Percentiles rank a stretch among this genome's conserved stretches.
Evolutionary conservation across 805 yeast genomes (phyloP).

Genomic region (Saccharomycopsis fodiens): DNA sequence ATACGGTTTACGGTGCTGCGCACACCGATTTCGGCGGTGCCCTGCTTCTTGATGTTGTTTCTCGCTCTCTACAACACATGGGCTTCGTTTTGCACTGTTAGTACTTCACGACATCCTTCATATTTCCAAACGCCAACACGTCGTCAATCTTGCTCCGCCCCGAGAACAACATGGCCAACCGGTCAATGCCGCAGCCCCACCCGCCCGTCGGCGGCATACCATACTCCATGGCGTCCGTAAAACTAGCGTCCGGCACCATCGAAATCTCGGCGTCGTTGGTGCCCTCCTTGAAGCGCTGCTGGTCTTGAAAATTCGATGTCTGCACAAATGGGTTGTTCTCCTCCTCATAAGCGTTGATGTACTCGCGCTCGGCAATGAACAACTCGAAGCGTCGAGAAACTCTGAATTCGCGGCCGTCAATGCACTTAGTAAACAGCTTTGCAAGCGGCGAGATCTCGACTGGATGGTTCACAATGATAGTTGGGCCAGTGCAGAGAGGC

Average conservation of each 20-base stretch:
- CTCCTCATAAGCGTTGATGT: conserved; percentile 91
- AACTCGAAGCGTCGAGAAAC: conserved; percentile 75
- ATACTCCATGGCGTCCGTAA: conserved; percentile 73
- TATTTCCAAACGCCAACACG: conserved; percentile 67
- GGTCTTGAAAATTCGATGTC: conserved; percentile 50
- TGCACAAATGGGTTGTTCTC: conserved; percentile 84
- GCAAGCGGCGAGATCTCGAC: conserved; percentile 81
- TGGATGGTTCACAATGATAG: conserved; percentile 79
- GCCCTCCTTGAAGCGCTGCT: conserved; percentile 40
- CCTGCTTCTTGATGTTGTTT: no score
- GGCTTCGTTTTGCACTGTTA: no score
- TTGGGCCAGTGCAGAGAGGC: conserved; percentile 53
- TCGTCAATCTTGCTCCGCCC: conserved; percentile 61
- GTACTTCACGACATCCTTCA: conserved; percentile 63
- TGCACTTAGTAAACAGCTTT: conserved; percentile 41
- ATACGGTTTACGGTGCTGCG: no score
- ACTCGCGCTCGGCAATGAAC: conserved; percentile 72
- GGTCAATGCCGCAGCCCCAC: conserved; percentile 99
- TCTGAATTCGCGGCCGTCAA: conserved; percentile 28
- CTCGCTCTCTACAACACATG: no score
- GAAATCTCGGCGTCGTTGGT: conserved; percentile 48
- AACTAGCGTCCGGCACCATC: conserved; percentile 63
- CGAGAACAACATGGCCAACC: conserved; percentile 77
- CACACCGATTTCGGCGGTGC: no score
- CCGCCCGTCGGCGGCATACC: conserved; percentile 99